Base-by-base conservation (phyloP, 495 filamentous ascomycete species). In the Diplogelasinospora grovesii region DNA sequence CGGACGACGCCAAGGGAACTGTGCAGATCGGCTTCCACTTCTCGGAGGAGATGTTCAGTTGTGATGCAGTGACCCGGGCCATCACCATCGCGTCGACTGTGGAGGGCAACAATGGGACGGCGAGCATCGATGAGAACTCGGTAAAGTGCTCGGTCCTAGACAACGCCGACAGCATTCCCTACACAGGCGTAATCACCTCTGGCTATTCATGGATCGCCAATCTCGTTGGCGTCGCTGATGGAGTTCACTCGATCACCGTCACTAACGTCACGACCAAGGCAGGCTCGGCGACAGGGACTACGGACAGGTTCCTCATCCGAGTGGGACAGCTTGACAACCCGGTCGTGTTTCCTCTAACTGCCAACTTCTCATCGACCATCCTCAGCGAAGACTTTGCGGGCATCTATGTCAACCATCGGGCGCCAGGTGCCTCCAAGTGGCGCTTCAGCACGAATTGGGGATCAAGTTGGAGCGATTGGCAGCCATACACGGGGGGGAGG, bases 371-470 rank as follows among this genome's bases (percentile, higher is more conserved):
- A 3, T 57, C 36, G 8, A 58, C 56, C 1, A 51, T 83, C 1
- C 55, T 82, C 3, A 57, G 65, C 21, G 41, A 60, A 21, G 43
- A 60, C 8, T 43, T 43, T 7, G 48, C 64, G 2, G 61, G 50
- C 10, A 54, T 45, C 27, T 73, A 63, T 29, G 59, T 85, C 16
- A 56, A 60, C 29, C 81, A 83, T 48, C 71, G 70, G 21, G 81
- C 81, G 5, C 59, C 76, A 3, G 81, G 81, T 4, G 81, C 81
- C 5, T 69, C 78, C 32, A 69, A 70, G 47, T 84, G 71, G 48
- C 75, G 79, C 3, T 82, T 79, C 48, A 78, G 74, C 5, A 67
- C 70, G 6, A 78, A 78, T 33, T 85, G 74, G 70, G 77, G 71
- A n/a, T 74, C 65, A 7, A 64, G 69, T 0, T 85, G 74, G 57